Conservation (phyloP, 2,329 filamentous ascomycete species). For the Pseudogymnoascus sp. region DNA sequence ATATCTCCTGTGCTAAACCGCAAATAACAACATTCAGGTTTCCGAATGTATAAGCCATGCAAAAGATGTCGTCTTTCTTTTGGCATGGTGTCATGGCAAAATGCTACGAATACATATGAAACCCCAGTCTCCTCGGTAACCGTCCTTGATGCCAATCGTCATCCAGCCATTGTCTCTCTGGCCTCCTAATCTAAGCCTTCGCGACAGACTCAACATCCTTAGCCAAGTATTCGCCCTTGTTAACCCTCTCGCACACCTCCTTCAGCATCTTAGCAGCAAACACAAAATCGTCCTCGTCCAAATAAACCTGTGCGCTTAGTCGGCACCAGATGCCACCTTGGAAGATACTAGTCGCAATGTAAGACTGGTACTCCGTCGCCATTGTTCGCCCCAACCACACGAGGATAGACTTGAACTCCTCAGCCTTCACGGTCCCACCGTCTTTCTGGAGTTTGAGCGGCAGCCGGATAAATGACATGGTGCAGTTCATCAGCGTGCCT, state of each 20-base stretch:
- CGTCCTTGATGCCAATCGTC: neutral
- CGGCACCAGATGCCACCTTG: conserved; percentile 58
- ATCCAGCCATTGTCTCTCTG: fast-evolving
- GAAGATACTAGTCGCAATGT: conserved; percentile 56
- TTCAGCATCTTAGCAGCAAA: conserved; percentile 43
- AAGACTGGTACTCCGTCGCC: conserved; percentile 58
- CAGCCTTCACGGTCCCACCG: conserved; percentile 33
- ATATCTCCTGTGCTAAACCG: neutral
- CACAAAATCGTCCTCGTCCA: conserved; percentile 72
- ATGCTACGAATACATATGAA: neutral
- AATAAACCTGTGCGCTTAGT: conserved; percentile 73
- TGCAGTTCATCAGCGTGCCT: neutral
- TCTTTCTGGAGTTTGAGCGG: conserved; percentile 24
- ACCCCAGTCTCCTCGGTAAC: neutral
- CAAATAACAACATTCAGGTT: neutral
- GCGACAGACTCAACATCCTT: neutral
- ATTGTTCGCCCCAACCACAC: conserved; percentile 49
- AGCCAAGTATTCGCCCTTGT: conserved; percentile 28
- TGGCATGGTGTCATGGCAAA: neutral
- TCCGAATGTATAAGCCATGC: neutral
- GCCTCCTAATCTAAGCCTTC: neutral
- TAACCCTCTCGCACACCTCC: conserved; percentile 43
- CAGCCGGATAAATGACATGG: neutral
- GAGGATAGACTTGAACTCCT: conserved; percentile 24
- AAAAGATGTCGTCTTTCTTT: neutral